These are phyloP conservation scores for Drechmeria coniospora DNA, from an alignment of 2,329 filamentous ascomycete genomes.

Conservation along the genomic window DNA sequence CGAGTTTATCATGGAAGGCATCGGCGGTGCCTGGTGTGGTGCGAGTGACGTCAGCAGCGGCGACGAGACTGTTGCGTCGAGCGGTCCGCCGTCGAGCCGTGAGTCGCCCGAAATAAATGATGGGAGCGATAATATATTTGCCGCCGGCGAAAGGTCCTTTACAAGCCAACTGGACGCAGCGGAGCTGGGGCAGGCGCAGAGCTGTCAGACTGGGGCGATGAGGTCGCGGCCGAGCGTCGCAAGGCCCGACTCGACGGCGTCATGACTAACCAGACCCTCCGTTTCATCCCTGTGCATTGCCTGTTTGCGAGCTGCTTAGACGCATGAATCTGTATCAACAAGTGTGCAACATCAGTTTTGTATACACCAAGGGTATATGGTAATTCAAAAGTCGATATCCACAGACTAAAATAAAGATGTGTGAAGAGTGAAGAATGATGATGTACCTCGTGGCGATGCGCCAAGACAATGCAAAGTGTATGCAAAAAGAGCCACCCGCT, in stretches of 20 bases:
- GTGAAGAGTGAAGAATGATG: too few species aligned
- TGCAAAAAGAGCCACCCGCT: too few species aligned
- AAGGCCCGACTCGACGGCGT: slow-evolving; percentile 4
- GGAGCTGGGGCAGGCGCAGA: slow-evolving; percentile 16
- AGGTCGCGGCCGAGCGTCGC: slow-evolving; percentile 14
- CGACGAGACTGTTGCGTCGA: slow-evolving; percentile 7
- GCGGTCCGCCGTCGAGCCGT: slow-evolving; percentile 4
- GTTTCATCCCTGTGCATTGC: too few species aligned
- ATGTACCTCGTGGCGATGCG: too few species aligned
- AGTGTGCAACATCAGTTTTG: too few species aligned
- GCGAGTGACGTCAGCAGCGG: slow-evolving; percentile 8
- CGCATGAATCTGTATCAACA: too few species aligned
- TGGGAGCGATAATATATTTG: slow-evolving; percentile 11
- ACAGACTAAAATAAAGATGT: too few species aligned
- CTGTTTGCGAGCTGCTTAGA: too few species aligned
- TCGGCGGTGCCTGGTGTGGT: slow-evolving; percentile 45
- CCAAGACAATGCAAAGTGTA: too few species aligned
- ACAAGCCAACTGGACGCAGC: slow-evolving; percentile 20
- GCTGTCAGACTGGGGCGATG: slow-evolving; percentile 14
- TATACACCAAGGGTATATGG: too few species aligned
- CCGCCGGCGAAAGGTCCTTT: slow-evolving; percentile 11
- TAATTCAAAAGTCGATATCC: too few species aligned
- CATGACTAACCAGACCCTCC: too few species aligned
- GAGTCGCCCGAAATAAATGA: slow-evolving; percentile 3
- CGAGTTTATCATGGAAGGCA: slow-evolving; percentile 61